Evolutionary conservation across 371 early-diverging fungal genomes (phyloP).

Genomic region (Mucor saturninus): DNA sequence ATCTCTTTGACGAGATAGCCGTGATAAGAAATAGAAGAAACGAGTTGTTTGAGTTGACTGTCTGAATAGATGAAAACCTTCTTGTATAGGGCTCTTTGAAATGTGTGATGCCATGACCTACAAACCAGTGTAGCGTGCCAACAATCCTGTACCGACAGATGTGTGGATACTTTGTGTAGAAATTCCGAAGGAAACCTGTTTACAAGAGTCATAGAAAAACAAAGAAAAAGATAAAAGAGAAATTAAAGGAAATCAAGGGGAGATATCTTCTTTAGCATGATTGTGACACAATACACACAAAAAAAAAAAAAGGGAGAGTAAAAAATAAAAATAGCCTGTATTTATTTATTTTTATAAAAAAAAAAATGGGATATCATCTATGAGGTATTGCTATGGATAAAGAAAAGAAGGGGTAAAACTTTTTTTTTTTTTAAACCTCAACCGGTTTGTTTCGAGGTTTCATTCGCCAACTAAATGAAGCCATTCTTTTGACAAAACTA

Average conservation of each 20-base stretch:
- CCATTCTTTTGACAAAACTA: slow-evolving; percentile 48
- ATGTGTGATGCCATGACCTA: slow-evolving; percentile 17
- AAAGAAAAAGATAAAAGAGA: neutral
- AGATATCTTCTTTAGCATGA: neutral
- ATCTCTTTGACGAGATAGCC: slow-evolving; percentile 10
- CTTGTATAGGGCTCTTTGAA: slow-evolving; percentile 16
- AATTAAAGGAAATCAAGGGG: neutral
- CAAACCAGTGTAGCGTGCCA: slow-evolving; percentile 12
- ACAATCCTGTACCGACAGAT: slow-evolving; percentile 13
- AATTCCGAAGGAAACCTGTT: slow-evolving; percentile 20
- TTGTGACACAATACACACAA: neutral
- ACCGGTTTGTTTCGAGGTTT: slow-evolving; percentile 27
- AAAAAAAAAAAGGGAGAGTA: neutral
- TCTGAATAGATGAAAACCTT: slow-evolving; percentile 11
- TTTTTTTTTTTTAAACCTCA: slow-evolving; percentile 12
- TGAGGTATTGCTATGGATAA: neutral
- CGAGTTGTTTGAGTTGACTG: slow-evolving; percentile 7
- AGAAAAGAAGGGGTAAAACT: slow-evolving; percentile 7
- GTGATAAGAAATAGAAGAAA: neutral
- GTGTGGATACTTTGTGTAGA: slow-evolving; percentile 11
- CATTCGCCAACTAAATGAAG: slow-evolving; percentile 40
- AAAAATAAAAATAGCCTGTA: neutral
- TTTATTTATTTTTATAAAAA: neutral
- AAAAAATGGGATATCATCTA: neutral
- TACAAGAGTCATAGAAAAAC: neutral